phyloP scores from a whole-genome alignment of 768 basidiomycete genomes.

The Naganishia friedmannii region DNA sequence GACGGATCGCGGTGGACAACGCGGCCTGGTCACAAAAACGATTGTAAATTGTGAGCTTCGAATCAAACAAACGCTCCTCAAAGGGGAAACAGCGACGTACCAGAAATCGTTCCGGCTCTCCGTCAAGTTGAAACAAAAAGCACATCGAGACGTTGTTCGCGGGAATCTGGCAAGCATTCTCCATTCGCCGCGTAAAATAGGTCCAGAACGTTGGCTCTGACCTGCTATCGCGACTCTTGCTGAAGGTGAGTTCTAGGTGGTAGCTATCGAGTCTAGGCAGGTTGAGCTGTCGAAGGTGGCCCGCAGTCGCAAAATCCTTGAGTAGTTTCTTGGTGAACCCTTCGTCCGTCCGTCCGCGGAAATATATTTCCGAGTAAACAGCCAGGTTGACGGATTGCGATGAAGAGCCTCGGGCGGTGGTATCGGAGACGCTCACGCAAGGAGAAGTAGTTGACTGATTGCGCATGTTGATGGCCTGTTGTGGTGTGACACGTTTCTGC shows the following conservation, averaged over 20 bases:
- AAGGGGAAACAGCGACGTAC: not conserved
- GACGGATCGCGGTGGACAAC: not conserved
- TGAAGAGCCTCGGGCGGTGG: not conserved
- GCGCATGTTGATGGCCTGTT: not conserved
- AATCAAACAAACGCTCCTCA: not conserved
- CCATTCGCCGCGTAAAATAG: not conserved
- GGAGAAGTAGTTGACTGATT: not conserved
- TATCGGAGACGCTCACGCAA: no score
- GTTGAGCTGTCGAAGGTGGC: not conserved
- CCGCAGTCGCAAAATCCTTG: not conserved
- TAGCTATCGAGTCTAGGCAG: not conserved
- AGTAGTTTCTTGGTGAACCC: not conserved
- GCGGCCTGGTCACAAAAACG: not conserved
- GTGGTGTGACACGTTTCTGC: not conserved
- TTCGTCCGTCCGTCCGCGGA: not conserved
- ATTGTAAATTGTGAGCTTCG: not conserved
- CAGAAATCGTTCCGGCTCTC: not conserved
- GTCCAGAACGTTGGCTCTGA: not conserved
- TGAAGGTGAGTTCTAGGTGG: constrained; percentile 1
- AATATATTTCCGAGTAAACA: no score
- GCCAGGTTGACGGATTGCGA: not conserved
- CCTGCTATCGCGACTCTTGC: not conserved
- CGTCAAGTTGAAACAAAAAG: not conserved
- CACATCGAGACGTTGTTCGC: not conserved
- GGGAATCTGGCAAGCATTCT: constrained; percentile 3